Base-by-base conservation (phyloP, 2,329 filamentous ascomycete genomes). In the Plenodomus tracheiphilus region DNA sequence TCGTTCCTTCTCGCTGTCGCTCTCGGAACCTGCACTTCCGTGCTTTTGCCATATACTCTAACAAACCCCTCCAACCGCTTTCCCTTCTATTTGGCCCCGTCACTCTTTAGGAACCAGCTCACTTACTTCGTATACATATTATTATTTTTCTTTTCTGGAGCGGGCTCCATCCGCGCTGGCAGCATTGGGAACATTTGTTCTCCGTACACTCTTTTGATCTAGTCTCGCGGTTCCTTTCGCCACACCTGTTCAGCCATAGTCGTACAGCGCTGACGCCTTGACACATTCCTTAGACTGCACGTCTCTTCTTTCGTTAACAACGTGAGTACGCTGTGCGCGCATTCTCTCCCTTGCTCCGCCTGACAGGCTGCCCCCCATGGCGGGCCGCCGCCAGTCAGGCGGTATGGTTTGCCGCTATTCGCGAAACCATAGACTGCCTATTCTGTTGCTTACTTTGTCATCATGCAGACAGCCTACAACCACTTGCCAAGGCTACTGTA, bases 91-190 rank as follows among this genome's bases (percentile, higher is more conserved):
- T 70, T 68, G 68, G 70, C 66, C 64, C 64, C 61, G 66, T 71
- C 70, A 69, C 64, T 73, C 70, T 65, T 72, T 73, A 59, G 54
- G 58, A 65, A 54, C 61, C 51, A 51, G 59, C 59, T 66, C 58
- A 58, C 59, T 53, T 64, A 64, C 54, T 57, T 61, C 62, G 60
- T 61, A 49, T 65, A 61, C 63, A 54, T 63, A 67, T 57, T 57
- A n/a, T n/a, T n/a, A n/a, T 25, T 25, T 65, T 62, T 64, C 51
- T 39, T 56, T 9, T 15, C 54, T 63, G 68, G 68, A 71, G 68
- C 66, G 64, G 67, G 68, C 66, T 71, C 69, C 68, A 66, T 68
- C 66, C 66, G 68, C 68, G 64, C 65, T 71, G 70, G 68, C 58
- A 64, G 68, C 68, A 62, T 67, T 64, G 65, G 63, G 58, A 62